Percentiles rank a stretch among this genome's conserved stretches.
phyloP scores from a whole-genome alignment of 2,329 filamentous ascomycete genomes.

The Fusarium miscanthi region DNA sequence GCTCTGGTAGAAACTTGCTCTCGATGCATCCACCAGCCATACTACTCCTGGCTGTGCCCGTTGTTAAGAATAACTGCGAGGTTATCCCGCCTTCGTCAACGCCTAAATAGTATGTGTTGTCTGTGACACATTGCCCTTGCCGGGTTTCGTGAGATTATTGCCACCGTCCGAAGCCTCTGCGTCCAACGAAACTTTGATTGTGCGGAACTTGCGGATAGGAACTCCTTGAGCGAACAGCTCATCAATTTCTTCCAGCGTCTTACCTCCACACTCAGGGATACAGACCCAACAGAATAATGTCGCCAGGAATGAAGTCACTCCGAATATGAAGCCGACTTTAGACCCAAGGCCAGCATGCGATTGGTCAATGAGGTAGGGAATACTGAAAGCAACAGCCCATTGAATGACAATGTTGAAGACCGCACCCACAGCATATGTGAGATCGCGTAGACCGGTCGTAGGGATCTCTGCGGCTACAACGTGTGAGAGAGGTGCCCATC shows the following conservation, averaged over 20 bases:
- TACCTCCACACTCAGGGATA: conserved; percentile 37
- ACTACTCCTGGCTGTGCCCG: neutral
- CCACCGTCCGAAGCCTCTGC: neutral
- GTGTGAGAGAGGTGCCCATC: conserved; percentile 51
- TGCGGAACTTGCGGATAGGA: conserved; percentile 35
- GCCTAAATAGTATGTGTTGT: neutral
- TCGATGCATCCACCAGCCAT: neutral
- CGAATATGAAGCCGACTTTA: conserved; percentile 36
- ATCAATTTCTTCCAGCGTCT: conserved; percentile 44
- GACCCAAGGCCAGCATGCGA: conserved; percentile 50
- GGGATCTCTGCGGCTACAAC: conserved; percentile 52
- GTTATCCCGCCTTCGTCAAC: neutral
- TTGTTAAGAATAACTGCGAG: neutral
- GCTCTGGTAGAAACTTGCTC: neutral
- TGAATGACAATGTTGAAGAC: conserved; percentile 32
- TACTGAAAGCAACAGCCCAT: conserved; percentile 44
- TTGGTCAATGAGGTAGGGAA: conserved; percentile 53
- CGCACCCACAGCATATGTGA: conserved; percentile 46
- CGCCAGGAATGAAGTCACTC: conserved; percentile 13
- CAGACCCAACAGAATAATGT: conserved; percentile 33
- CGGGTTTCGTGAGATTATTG: neutral
- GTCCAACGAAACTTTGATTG: neutral
- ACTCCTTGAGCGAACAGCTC: conserved; percentile 30
- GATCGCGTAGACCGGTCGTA: conserved; percentile 47
- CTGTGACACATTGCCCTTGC: neutral